phyloP scores from a whole-genome alignment of 2,329 filamentous ascomycete genomes.

The Neocatenulostroma microsporum region DNA sequence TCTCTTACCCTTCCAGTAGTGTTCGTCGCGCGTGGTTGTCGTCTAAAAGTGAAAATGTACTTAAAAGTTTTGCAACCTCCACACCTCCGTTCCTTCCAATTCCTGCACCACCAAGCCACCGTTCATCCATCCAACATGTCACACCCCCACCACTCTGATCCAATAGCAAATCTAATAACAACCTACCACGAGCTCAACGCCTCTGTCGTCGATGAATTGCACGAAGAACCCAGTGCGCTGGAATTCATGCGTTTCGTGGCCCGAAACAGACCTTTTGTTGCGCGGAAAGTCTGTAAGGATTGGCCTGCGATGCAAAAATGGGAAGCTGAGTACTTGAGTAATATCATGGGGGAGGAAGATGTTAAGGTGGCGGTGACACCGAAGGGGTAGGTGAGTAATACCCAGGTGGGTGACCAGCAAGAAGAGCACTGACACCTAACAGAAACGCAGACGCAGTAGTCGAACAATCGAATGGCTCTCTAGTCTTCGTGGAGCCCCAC shows the following conservation, averaged over 20 bases:
- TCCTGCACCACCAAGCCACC: too few relatives aligned
- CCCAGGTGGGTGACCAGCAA: not conserved
- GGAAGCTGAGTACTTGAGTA: slow-evolving; percentile 53
- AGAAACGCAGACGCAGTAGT: slow-evolving; percentile 54
- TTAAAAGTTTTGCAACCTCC: too few relatives aligned
- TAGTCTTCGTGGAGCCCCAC: slow-evolving; percentile 61
- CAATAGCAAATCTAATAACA: slow-evolving; percentile 44
- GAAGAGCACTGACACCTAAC: too few relatives aligned
- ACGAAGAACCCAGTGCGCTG: slow-evolving; percentile 60
- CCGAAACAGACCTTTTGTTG: slow-evolving; percentile 65
- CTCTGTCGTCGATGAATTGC: slow-evolving; percentile 51
- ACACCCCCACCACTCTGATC: not conserved
- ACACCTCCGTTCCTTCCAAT: not conserved
- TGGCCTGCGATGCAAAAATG: slow-evolving; percentile 60
- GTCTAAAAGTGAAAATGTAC: too few relatives aligned
- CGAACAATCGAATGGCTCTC: slow-evolving; percentile 46
- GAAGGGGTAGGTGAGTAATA: slow-evolving; percentile 45
- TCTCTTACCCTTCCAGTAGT: too few relatives aligned
- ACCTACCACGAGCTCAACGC: slow-evolving; percentile 69
- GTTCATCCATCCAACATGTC: not conserved
- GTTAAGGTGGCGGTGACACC: slow-evolving; percentile 78
- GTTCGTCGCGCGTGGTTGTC: too few relatives aligned
- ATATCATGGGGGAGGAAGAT: slow-evolving; percentile 46
- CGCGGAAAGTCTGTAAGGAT: slow-evolving; percentile 52
- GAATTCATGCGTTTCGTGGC: slow-evolving; percentile 74